Evolutionary conservation across 768 basidiomycete species (phyloP).

Genomic region (Tephrocybe sp.): DNA sequence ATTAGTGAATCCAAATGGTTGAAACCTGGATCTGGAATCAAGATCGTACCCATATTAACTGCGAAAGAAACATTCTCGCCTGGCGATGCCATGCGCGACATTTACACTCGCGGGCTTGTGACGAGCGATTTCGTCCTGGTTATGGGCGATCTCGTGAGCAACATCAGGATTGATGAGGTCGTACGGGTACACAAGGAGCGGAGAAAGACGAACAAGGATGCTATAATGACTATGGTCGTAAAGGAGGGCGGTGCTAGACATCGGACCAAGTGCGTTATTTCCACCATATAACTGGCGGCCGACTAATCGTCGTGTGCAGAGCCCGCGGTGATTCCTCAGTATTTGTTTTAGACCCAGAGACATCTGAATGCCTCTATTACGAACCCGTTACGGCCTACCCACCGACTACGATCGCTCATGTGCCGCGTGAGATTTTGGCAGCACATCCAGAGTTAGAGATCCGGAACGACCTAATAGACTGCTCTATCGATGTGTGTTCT

Average conservation of each 20-base stretch:
- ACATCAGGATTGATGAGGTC: slow-evolving; percentile 86
- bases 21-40: slow-evolving; percentile 71
- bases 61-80: slow-evolving; percentile 85
- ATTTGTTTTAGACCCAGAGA: slow-evolving; percentile 73
- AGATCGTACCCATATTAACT: slow-evolving; percentile 82
- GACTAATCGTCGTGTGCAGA: slow-evolving; percentile 32
- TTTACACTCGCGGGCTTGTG: slow-evolving; percentile 89
- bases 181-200: slow-evolving; percentile 87
- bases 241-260: slow-evolving; percentile 73
- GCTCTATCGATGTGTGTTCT: slow-evolving; percentile 90
- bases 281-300: neutral
- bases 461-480: slow-evolving; percentile 85
- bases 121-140: slow-evolving; percentile 91
- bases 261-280: slow-evolving; percentile 60
- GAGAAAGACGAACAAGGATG: slow-evolving; percentile 83
- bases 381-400: slow-evolving; percentile 75
- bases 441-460: slow-evolving; percentile 81
- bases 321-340: slow-evolving; percentile 71
- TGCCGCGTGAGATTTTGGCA: slow-evolving; percentile 77
- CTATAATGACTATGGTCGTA: slow-evolving; percentile 95
- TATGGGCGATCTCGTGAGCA: slow-evolving; percentile 90
- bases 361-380: slow-evolving; percentile 83
- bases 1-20: slow-evolving; percentile 79
- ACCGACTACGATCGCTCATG: slow-evolving; percentile 49
- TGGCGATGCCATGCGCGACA: slow-evolving; percentile 91